Percentiles rank a stretch among this genome's conserved stretches.
phyloP scores from a whole-genome alignment of 1,139 yeast genomes.

The Protomyces pachydermus region DNA sequence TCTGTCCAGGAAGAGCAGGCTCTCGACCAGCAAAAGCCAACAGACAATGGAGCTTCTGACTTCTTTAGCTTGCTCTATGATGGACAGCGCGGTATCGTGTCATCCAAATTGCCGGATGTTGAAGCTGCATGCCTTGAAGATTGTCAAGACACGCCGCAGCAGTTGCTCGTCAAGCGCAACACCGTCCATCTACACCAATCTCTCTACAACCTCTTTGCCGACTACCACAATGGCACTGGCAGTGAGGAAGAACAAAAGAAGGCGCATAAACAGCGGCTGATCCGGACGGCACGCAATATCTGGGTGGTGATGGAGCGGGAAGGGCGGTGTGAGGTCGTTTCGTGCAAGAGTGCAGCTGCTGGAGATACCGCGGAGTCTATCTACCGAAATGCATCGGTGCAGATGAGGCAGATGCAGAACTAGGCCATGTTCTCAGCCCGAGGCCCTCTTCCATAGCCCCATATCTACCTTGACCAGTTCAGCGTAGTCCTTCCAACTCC shows the following conservation, averaged over 20 bases:
- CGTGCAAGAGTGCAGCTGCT: slow-evolving; percentile 4
- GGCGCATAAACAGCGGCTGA: neutral
- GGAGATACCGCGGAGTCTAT: slow-evolving; percentile 20
- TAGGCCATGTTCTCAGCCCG: no score
- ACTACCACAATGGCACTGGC: no score
- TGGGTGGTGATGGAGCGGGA: slow-evolving; percentile 10
- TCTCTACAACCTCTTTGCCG: neutral
- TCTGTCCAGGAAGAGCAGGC: neutral
- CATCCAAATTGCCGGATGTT: slow-evolving; percentile 4
- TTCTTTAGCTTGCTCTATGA: slow-evolving; percentile 16
- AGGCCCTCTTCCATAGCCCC: no score
- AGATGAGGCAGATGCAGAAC: neutral
- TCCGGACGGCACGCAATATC: slow-evolving; percentile 4
- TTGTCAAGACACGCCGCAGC: slow-evolving; percentile 4
- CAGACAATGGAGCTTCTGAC: neutral
- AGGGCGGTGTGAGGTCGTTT: neutral
- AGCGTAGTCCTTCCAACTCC: no score
- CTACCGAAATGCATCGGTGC: neutral
- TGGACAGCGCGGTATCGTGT: neutral
- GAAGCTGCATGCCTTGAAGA: neutral
- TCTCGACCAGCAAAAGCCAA: neutral
- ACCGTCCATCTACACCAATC: slow-evolving; percentile 15
- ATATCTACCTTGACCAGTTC: no score
- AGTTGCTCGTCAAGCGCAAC: slow-evolving; percentile 1
- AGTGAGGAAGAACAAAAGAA: neutral